phyloP scores from a whole-genome alignment of 257 asterid species.

The Jacaranda copaia region DNA sequence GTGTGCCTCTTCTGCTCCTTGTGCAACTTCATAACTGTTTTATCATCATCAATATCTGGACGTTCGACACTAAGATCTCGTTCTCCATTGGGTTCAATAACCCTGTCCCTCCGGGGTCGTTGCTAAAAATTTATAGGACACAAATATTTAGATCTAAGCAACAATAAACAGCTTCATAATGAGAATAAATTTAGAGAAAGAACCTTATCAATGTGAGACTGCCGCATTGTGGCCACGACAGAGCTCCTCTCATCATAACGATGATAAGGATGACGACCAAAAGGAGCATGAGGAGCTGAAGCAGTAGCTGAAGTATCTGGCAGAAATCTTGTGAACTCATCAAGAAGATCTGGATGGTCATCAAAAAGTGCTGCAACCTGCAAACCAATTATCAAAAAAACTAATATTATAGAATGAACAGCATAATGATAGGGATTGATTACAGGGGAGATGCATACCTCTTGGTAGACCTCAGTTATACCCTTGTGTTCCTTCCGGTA shows the following conservation, averaged over 20 bases:
- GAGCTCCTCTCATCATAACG: slow-evolving; percentile 90
- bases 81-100: slow-evolving; percentile 67
- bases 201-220: slow-evolving; percentile 79
- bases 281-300: slow-evolving; percentile 66
- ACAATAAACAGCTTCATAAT: slow-evolving; percentile 4
- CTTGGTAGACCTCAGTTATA: slow-evolving; percentile 90
- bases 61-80: slow-evolving; percentile 82
- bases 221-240: slow-evolving; percentile 66
- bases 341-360: slow-evolving; percentile 93
- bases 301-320: slow-evolving; percentile 82
- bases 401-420: slow-evolving; percentile 15
- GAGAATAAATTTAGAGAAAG: slow-evolving; percentile 27
- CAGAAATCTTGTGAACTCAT: slow-evolving; percentile 91
- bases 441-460: slow-evolving; percentile 58
- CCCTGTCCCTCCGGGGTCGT: slow-evolving; percentile 72
- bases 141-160: slow-evolving; percentile 29
- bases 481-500: slow-evolving; percentile 97
- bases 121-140: slow-evolving; percentile 50
- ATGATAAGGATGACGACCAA: slow-evolving; percentile 62
- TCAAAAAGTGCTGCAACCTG: slow-evolving; percentile 91
- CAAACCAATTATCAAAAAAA: slow-evolving; percentile 31
- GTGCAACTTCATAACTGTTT: slow-evolving; percentile 67
- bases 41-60: slow-evolving; percentile 83
- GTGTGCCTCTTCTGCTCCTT: slow-evolving; percentile 83
- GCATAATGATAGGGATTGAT: slow-evolving; percentile 7